Conservation (phyloP, 23 red algal species). For the Gracilaria vermiculophylla region DNA sequence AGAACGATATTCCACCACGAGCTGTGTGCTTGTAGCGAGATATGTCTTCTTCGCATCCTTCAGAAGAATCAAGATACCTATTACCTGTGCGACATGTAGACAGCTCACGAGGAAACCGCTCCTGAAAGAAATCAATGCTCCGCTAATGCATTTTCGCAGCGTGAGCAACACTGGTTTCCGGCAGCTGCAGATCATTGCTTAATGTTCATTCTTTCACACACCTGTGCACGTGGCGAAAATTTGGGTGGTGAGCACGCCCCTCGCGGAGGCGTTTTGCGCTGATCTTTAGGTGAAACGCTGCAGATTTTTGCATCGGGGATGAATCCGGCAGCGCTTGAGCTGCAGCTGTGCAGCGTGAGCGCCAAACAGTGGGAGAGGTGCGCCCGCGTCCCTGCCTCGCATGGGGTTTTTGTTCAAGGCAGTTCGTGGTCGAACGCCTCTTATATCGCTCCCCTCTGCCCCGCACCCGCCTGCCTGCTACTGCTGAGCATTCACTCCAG, state of each 20-base stretch:
- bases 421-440: not conserved
- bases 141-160: too few species aligned
- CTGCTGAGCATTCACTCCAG: not conserved
- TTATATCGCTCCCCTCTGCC: not conserved
- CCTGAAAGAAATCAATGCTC: too few species aligned
- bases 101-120: too few species aligned
- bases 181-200: too few species aligned
- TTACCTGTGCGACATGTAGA: too few species aligned
- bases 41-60: too few species aligned
- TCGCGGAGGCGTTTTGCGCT: not conserved
- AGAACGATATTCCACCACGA: too few species aligned
- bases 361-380: not conserved
- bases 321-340: not conserved
- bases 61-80: too few species aligned
- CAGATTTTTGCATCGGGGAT: not conserved
- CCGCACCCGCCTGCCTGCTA: not conserved
- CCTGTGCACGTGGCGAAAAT: not conserved
- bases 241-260: not conserved
- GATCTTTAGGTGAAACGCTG: slow-evolving; percentile 12
- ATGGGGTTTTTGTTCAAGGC: not conserved
- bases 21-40: too few species aligned
- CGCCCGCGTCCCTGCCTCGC: not conserved
- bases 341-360: not conserved
- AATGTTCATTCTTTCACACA: too few species aligned
- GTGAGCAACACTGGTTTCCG: too few species aligned